Evolutionary conservation across 352 stramenopile species (phyloP).

Genomic region (Globisporangium viniferum): DNA sequence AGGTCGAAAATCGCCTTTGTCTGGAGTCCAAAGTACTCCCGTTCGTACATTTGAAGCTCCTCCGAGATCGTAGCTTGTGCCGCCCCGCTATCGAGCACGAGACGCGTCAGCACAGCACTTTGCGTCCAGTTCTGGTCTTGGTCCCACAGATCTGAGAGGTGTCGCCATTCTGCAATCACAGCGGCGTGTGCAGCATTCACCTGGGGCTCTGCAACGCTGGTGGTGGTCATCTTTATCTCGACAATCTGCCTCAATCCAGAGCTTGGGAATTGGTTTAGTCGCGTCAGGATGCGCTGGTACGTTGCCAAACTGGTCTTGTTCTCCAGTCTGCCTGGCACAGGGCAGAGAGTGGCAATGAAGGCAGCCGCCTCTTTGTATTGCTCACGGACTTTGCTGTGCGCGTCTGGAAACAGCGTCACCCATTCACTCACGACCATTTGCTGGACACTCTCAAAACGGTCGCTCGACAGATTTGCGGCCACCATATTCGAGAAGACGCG

Average conservation of each 20-base stretch:
- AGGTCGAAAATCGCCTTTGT: slow-evolving; percentile 48
- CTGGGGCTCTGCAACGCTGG: background rate
- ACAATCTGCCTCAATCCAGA: slow-evolving; percentile 31
- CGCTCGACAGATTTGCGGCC: background rate
- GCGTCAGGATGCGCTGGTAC: slow-evolving; percentile 24
- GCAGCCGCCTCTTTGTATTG: background rate
- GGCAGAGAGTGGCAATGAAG: slow-evolving; percentile 4
- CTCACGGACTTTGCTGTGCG: slow-evolving; percentile 5
- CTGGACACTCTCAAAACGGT: background rate
- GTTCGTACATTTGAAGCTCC: slow-evolving; percentile 8
- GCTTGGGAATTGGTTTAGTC: slow-evolving; percentile 32
- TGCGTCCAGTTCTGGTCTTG: slow-evolving; percentile 28
- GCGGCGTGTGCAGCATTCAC: slow-evolving; percentile 5
- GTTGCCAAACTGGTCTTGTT: background rate
- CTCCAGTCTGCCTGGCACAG: background rate
- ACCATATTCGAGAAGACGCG: slow-evolving; percentile 5
- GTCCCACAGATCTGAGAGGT: slow-evolving; percentile 24
- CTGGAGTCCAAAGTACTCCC: slow-evolving; percentile 42
- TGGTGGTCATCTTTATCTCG: background rate
- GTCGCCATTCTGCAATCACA: slow-evolving; percentile 27
- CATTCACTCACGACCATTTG: slow-evolving; percentile 6
- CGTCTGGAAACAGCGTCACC: slow-evolving; percentile 7
- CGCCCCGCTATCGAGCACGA: slow-evolving; percentile 8
- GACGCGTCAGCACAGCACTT: slow-evolving; percentile 36
- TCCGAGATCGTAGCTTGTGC: slow-evolving; percentile 21